phyloP scores from a whole-genome alignment of 2,329 filamentous ascomycete genomes.

The Fusarium ramigenum region DNA sequence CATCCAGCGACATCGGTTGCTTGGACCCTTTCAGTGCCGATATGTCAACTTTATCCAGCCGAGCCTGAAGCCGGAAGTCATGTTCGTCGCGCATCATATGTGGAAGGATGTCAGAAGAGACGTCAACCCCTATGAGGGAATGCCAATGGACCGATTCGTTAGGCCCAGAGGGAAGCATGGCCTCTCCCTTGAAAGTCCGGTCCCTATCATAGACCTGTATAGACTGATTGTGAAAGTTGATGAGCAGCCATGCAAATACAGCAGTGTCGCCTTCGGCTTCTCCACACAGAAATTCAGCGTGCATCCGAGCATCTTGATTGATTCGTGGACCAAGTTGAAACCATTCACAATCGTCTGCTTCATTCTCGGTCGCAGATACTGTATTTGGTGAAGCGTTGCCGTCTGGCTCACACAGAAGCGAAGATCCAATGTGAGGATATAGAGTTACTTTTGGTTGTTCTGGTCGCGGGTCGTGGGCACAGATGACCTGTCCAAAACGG shows the following conservation, averaged over 20 bases:
- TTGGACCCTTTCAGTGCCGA: neutral
- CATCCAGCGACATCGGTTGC: neutral
- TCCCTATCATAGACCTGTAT: neutral
- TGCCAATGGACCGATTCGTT: neutral
- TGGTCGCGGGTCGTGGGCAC: neutral
- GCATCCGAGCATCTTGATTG: neutral
- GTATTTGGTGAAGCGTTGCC: neutral
- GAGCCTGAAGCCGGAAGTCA: neutral
- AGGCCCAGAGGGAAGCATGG: neutral
- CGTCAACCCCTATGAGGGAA: neutral
- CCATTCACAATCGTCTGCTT: neutral
- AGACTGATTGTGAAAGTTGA: neutral
- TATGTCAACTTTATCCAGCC: neutral
- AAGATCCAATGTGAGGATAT: neutral
- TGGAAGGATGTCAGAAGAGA: neutral
- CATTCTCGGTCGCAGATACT: neutral
- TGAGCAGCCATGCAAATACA: neutral
- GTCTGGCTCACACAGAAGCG: neutral
- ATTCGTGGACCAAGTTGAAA: neutral
- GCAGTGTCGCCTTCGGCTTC: neutral
- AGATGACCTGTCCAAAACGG: neutral
- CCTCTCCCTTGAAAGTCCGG: neutral
- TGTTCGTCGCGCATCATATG: neutral
- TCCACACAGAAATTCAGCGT: neutral
- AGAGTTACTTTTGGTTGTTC: neutral